A percentile compares a stretch with the other conserved stretches of the same genome.
phyloP scores from a whole-genome alignment of 176 grass and related monocot species.

The Poa annua region DNA sequence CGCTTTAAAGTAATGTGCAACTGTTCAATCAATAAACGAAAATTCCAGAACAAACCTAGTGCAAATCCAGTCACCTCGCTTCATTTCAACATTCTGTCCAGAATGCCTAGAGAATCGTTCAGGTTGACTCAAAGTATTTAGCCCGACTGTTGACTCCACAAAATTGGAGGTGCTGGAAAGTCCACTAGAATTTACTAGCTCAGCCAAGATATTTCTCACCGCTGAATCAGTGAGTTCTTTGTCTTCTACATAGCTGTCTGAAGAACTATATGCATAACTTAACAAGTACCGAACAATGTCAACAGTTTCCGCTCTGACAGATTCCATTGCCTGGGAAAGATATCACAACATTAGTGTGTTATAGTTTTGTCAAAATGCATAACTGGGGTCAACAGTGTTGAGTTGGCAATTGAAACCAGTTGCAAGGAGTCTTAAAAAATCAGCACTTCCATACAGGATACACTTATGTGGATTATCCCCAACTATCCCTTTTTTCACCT shows the following conservation, averaged over 20 bases:
- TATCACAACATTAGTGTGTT: conserved; percentile 31
- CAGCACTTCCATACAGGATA: not conserved
- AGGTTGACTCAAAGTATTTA: conserved; percentile 40
- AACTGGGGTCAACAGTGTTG: not conserved
- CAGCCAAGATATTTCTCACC: conserved; percentile 63
- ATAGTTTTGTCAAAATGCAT: conserved; percentile 21
- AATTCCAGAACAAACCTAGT: conserved; percentile 55
- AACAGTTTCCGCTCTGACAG: conserved; percentile 69
- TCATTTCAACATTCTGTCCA: conserved; percentile 80
- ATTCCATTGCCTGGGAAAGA: conserved; percentile 49
- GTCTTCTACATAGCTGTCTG: conserved; percentile 38
- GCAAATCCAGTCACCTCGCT: conserved; percentile 93
- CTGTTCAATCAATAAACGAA: conserved; percentile 10
- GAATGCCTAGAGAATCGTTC: conserved; percentile 50
- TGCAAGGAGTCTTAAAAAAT: conserved; percentile 7
- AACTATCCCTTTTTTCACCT: not conserved
- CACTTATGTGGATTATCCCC: conserved; percentile 16
- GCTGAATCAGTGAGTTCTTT: conserved; percentile 70
- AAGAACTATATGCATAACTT: conserved; percentile 66
- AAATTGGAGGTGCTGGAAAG: conserved; percentile 34
- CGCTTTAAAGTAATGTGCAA: not conserved
- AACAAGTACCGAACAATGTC: conserved; percentile 82
- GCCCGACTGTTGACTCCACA: conserved; percentile 39
- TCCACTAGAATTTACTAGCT: conserved; percentile 60
- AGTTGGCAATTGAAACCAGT: conserved; percentile 14